These are phyloP conservation scores for Dactylellina sp. DNA, from an alignment of 2,329 filamentous ascomycete species.

Conservation along the genomic window DNA sequence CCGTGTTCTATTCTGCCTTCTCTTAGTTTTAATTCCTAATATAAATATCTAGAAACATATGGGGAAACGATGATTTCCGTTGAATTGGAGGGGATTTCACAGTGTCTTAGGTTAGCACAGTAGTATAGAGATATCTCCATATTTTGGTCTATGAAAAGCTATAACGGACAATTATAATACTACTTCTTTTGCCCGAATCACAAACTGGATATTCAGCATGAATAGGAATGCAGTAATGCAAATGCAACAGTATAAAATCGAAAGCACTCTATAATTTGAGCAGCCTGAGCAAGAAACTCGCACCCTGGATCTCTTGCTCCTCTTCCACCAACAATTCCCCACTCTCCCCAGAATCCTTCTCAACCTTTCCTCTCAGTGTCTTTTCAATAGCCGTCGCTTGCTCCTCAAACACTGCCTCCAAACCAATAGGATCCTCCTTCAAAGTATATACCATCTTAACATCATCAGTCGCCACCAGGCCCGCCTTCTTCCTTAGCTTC, in stretches of 20 bases:
- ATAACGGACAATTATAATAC: not conserved
- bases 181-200: not conserved
- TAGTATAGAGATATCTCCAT: too few relatives aligned
- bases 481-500: slow-evolving; percentile 91
- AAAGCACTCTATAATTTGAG: slow-evolving; percentile 72
- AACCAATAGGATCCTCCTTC: slow-evolving; percentile 79
- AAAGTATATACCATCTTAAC: slow-evolving; percentile 94
- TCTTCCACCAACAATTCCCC: slow-evolving; percentile 78
- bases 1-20: not conserved
- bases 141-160: slow-evolving; percentile 8
- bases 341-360: slow-evolving; percentile 67
- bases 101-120: too few relatives aligned
- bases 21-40: not conserved
- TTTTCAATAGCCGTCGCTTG: slow-evolving; percentile 79
- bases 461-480: slow-evolving; percentile 89
- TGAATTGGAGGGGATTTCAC: slow-evolving; percentile 8
- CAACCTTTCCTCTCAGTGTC: slow-evolving; percentile 78
- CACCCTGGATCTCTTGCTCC: slow-evolving; percentile 86
- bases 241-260: not conserved
- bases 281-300: slow-evolving; percentile 80
- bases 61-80: slow-evolving; percentile 24
- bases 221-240: too few relatives aligned
- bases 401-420: slow-evolving; percentile 76
- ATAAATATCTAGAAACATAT: slow-evolving; percentile 39
- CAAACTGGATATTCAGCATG: too few relatives aligned